Evolutionary conservation across 2,329 filamentous ascomycete species (phyloP), one percentile per base, ranked within the genome.

Genomic region (Colletotrichum sp.): DNA sequence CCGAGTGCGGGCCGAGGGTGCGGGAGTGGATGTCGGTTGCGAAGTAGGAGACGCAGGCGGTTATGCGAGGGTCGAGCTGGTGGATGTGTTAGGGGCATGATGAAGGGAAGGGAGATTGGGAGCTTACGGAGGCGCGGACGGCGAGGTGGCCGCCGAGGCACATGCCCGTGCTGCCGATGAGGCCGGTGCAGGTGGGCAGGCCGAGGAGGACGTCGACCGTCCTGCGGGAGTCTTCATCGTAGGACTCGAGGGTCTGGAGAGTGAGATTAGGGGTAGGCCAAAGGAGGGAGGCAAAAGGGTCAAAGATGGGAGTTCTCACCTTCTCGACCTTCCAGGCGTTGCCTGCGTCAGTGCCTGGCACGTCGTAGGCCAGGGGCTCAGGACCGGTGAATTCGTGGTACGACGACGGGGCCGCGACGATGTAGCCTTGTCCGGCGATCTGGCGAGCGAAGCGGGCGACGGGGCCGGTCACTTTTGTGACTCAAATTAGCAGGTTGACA

Each of bases 311-410:
- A 6, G 6, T 15, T 26, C 8, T 78, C 81, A 92, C 94, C 89
- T 98, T 98, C 79, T 90, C 89, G 77, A 97, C 89, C 84, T 98
- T 98, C 90, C 92, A 98, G 76, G 92, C 90, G 83, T 98, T 99
- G 28, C 96, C 96, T 59, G 92, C 89, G 83, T 98, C 95, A 0
- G 96, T 99, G 69, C 97, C 96, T 3, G 94, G 94, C 1, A 90
- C 95, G 82, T 98, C 95, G 84, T 98, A 98, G 66, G 94, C 91
- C 55, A 98, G 88, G 13, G 96, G 88, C 81, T 96, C 95, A 0
- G 96, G 95, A 6, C 94, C 94, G 2, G 93, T 95, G 86, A 98
- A 98, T 85, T 98, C 96, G 83, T 98, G 96, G 86, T 98, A 98
- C 36, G 94, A 96, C 44, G 95, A 97, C 1, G 96, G 95, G 0